Base-by-base conservation (phyloP, 2,329 filamentous ascomycete genomes). In the Claviceps cyperi region DNA sequence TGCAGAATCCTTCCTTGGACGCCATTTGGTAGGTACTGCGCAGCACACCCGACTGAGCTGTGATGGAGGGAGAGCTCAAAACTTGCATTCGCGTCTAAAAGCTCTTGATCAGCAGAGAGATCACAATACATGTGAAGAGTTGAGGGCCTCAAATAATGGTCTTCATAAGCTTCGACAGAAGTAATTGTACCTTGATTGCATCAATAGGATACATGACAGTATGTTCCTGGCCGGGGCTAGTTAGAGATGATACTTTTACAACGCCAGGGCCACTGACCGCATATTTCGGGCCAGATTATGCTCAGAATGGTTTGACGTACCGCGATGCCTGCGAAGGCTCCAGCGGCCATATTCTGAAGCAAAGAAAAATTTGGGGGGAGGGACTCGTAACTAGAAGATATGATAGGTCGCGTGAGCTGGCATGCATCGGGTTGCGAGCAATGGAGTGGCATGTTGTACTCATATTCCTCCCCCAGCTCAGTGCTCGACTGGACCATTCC, bases 121-220 rank as follows among this genome's bases (percentile, higher is more conserved):
- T 19, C 22, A 32, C 4, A 37, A 14, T 11, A 11, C 15, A 22
- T 19, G n/a, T 14, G 21, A 38, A 46, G 15, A n/a, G 19, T 17
- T 19, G n/a, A 38, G 14, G 14, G 36, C 45, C 19, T 38, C 9
- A 5, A 46, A 37, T 37, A 19, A 37, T n/a, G 15, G 13, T 13
- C 13, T 22, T n/a, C 9, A 40, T n/a, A 35, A 14, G 24, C 28
- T 43, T 48, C 24, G 11, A 32, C 40, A 7, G 47, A 49, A 46
- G 35, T 22, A 4, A 41, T 51, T 66, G 57, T 58, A 96, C 92
- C 84, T 98, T 98, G 65, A 98, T 85, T 58, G 94, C 81, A 72
- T 98, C 92, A 64, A 98, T 86, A 19, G 92, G 92, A 65, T 98
- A 98, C 92, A 98, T 97, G 61, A 95, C 90, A 52, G 91, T 94